These are phyloP conservation scores for Ogataea pilisensis DNA, from an alignment of 805 yeast genomes.

Conservation along the genomic window DNA sequence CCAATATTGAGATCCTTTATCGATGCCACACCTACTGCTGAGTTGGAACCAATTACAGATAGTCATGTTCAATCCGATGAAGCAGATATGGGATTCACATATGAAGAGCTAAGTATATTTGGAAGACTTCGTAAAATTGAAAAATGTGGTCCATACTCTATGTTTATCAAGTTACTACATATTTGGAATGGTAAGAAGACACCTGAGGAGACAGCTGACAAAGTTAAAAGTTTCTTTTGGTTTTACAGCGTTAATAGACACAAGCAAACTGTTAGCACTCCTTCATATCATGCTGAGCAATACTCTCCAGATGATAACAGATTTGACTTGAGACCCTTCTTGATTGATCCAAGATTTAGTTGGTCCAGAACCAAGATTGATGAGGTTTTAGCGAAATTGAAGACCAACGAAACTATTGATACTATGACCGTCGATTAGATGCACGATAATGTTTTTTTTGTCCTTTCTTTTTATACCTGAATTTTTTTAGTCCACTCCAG, in stretches of 20 bases:
- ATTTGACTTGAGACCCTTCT: slow-evolving; percentile 92
- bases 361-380: slow-evolving; percentile 92
- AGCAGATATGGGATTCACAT: slow-evolving; percentile 97
- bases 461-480: not conserved
- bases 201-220: slow-evolving; percentile 82
- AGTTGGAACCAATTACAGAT: slow-evolving; percentile 91
- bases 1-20: slow-evolving; percentile 78
- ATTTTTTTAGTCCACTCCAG: not conserved
- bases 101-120: slow-evolving; percentile 86
- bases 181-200: slow-evolving; percentile 86
- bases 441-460: not conserved
- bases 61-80: slow-evolving; percentile 94
- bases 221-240: slow-evolving; percentile 89
- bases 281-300: slow-evolving; percentile 96
- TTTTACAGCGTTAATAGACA: slow-evolving; percentile 94
- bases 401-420: slow-evolving; percentile 34
- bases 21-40: slow-evolving; percentile 96
- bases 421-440: slow-evolving; percentile 45
- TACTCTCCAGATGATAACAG: slow-evolving; percentile 98
- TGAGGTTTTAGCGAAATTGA: slow-evolving; percentile 58
- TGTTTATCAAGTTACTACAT: slow-evolving; percentile 86
- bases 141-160: slow-evolving; percentile 94
- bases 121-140: slow-evolving; percentile 89
- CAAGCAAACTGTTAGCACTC: slow-evolving; percentile 96
- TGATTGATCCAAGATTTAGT: slow-evolving; percentile 83